These are phyloP conservation scores for Solanum hybrid DNA, from an alignment of 305 asterid genomes.

Conservation along the genomic window DNA sequence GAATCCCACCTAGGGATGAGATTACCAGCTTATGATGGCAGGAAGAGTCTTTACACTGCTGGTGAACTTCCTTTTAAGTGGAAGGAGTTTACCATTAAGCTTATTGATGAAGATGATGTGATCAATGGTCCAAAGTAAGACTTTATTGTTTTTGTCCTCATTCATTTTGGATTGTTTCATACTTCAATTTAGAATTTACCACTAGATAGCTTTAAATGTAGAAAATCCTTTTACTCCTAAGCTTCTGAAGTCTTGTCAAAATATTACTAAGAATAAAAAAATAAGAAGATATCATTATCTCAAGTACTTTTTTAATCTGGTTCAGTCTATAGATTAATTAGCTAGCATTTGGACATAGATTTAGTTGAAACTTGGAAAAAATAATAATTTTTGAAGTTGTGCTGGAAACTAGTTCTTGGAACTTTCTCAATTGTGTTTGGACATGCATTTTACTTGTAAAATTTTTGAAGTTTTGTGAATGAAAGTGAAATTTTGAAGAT, in stretches of 20 bases:
- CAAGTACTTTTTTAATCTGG: not conserved
- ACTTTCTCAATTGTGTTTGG: not conserved
- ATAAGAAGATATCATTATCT: not conserved
- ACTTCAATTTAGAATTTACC: not conserved
- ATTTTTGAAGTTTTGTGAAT: not conserved
- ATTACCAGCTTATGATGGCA: constrained; percentile 94
- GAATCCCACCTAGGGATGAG: constrained; percentile 88
- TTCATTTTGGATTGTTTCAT: not conserved
- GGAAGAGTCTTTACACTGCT: constrained; percentile 87
- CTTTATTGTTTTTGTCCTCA: constrained; percentile 5
- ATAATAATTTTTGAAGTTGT: not conserved
- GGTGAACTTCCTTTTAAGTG: constrained; percentile 92
- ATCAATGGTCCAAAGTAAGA: constrained; percentile 77
- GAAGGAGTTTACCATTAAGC: constrained; percentile 81
- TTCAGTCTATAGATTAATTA: not conserved
- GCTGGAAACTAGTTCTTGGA: not conserved
- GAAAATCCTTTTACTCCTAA: not conserved
- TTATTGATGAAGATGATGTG: constrained; percentile 74
- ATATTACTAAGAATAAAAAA: not conserved
- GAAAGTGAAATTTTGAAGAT: not conserved
- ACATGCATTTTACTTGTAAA: not conserved
- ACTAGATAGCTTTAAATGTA: not conserved
- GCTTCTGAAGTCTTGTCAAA: not conserved
- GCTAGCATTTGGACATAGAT: not conserved
- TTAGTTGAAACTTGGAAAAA: not conserved